phyloP scores from a whole-genome alignment of 140 eudicot species.

The Ambrosia hybrid region DNA sequence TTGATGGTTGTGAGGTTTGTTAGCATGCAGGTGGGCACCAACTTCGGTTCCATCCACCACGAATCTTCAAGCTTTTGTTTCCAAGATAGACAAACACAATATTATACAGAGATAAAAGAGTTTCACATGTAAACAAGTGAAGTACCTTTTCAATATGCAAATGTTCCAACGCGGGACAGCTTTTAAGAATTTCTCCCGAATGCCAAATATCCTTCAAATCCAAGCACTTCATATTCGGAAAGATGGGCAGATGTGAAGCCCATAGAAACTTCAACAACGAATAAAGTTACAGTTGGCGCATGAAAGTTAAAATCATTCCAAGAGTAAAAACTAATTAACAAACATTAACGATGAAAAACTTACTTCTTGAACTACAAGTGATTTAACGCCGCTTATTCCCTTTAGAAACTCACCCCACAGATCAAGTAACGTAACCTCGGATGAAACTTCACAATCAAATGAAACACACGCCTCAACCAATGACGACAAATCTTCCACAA shows the following conservation, averaged over 20 bases:
- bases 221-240: neutral
- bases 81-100: neutral
- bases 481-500: neutral
- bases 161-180: neutral
- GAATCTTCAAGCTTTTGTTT: neutral
- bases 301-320: neutral
- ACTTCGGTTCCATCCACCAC: neutral
- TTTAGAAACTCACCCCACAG: conserved; percentile 3
- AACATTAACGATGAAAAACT: neutral
- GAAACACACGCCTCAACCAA: conserved; percentile 7
- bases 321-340: neutral
- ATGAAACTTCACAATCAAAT: neutral
- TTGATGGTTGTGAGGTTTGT: neutral
- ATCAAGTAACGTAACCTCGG: neutral
- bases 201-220: neutral
- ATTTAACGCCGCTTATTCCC: neutral
- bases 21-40: neutral
- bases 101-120: neutral
- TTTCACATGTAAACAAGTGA: neutral
- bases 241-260: neutral
- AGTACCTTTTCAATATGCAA: neutral
- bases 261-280: neutral
- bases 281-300: neutral
- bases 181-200: neutral
- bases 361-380: neutral